Conservation (phyloP, 78 protist species). For the Cyanophora paradoxa region DNA sequence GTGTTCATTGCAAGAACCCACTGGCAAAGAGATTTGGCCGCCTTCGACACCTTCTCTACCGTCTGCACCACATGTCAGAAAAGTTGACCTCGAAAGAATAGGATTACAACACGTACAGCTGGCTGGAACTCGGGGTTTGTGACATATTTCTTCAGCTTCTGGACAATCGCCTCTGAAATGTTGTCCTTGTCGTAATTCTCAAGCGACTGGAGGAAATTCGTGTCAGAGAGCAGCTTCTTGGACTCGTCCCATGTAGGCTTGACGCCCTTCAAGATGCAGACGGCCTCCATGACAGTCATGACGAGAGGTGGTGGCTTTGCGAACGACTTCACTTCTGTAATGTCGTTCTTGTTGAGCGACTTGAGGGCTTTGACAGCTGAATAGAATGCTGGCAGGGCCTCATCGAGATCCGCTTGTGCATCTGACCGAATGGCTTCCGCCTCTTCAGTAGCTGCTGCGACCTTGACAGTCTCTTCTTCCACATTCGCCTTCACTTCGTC, state of each 20-base stretch:
- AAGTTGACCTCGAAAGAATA: no score
- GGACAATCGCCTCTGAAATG: conserved; percentile 39
- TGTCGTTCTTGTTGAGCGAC: conserved; percentile 36
- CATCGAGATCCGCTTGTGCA: conserved; percentile 50
- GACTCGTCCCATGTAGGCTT: conserved; percentile 57
- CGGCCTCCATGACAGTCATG: conserved; percentile 57
- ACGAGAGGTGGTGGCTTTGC: conserved; percentile 72
- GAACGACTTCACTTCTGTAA: conserved; percentile 55
- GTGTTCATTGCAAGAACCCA: conserved; percentile 64
- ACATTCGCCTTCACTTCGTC: conserved; percentile 38
- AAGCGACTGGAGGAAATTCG: conserved; percentile 38
- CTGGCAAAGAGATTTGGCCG: conserved; percentile 43
- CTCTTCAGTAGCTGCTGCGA: conserved; percentile 14
- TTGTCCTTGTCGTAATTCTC: conserved; percentile 51
- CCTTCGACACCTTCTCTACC: conserved; percentile 40
- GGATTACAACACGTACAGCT: no score
- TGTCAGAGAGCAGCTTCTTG: conserved; percentile 34
- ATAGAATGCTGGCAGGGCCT: conserved; percentile 64
- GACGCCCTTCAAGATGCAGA: conserved; percentile 50
- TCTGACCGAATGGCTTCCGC: conserved; percentile 31
- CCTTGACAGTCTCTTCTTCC: conserved; percentile 26
- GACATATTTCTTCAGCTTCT: conserved; percentile 29
- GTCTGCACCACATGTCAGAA: not conserved
- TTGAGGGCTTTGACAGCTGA: conserved; percentile 60
- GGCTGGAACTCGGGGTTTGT: conserved; percentile 17